Base-by-base conservation (phyloP, 768 basidiomycete species). In the Phaeotremella fagi region DNA sequence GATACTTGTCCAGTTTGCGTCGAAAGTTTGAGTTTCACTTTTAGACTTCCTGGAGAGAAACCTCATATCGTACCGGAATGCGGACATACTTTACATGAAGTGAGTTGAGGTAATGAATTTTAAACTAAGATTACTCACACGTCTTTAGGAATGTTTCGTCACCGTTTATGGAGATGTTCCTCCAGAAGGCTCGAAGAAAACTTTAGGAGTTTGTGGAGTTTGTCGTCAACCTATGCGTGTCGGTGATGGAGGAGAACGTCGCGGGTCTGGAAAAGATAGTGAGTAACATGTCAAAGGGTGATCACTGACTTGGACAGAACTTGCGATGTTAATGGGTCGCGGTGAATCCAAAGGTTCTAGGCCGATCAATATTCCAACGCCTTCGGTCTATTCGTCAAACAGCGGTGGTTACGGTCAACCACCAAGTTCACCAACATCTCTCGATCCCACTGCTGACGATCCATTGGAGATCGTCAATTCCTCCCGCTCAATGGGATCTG, bases 11-110 rank as follows among this genome's bases (percentile, higher is more conserved):
- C 94, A 12, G 90, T 99, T 62, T 99, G 94, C 75, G 85, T 95
- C 62, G 94, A 98, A 68, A 87, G 89, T 1, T 82, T 99, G 70
- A 86, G 85, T 70, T 91, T 90, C 75, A 86, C 85, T 75, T 95
- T 90, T 76, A 81, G 91, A 57, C 77, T 99, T 14, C 87, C 89
- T 0, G 95, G 95, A 7, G 95, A 99, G 78, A 97, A 92, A 71
- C 90, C 94, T 6, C 92, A 97, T 71, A 86, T 99, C 58, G 87
- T 95, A 42, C 94, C 95, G 26, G 89, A 92, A 71, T 99, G 95
- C 63, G 92, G 95, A 31, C 95, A 99, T 77, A 86, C 90, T 29
- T 82, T 99, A n/a, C 95, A 97, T 77, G 86, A 91, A 79, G 90
- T 71, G 48, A 57, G 67, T 54, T 20, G 23, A 36, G 22, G 20